Conservation (phyloP, 371 early-diverging fungal genomes). For the Apophysomyces ossiformis region DNA sequence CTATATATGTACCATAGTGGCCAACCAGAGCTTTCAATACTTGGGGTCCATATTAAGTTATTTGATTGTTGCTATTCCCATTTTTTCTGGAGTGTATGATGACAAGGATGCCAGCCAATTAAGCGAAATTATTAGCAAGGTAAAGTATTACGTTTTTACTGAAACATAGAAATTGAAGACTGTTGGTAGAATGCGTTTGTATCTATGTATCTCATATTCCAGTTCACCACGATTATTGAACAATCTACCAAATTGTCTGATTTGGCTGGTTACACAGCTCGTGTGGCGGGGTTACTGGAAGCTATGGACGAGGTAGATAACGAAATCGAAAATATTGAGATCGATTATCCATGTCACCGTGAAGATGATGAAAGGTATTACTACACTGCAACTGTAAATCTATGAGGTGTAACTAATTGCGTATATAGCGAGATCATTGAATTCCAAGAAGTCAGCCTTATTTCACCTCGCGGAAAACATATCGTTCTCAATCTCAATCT, state of each 20-base stretch:
- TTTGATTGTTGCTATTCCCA: conserved; percentile 80
- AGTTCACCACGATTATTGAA: conserved; percentile 77
- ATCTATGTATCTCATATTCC: conserved; percentile 76
- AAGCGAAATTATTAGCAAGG: conserved; percentile 76
- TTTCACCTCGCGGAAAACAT: conserved; percentile 35
- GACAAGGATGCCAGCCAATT: conserved; percentile 67
- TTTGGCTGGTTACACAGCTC: conserved; percentile 85
- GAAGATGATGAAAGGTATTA: conserved; percentile 24
- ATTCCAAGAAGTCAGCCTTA: conserved; percentile 41
- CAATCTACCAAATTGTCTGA: conserved; percentile 71
- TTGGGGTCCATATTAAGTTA: conserved; percentile 86
- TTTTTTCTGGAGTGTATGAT: conserved; percentile 81
- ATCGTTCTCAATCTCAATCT: conserved; percentile 56
- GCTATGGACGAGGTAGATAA: conserved; percentile 57
- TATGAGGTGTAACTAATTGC: background rate
- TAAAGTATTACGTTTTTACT: conserved; percentile 13
- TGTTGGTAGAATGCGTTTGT: conserved; percentile 67
- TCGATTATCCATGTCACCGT: conserved; percentile 42
- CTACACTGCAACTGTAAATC: background rate
- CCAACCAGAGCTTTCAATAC: conserved; percentile 76
- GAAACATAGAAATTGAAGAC: background rate
- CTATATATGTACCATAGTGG: conserved; percentile 33
- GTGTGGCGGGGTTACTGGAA: conserved; percentile 85
- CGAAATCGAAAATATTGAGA: conserved; percentile 49
- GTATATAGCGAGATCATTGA: conserved; percentile 29